Evolutionary conservation across 371 early-diverging fungal genomes (phyloP), one percentile per base, ranked within the genome.

Genomic region (Homolaphlyctis polyrhiza): DNA sequence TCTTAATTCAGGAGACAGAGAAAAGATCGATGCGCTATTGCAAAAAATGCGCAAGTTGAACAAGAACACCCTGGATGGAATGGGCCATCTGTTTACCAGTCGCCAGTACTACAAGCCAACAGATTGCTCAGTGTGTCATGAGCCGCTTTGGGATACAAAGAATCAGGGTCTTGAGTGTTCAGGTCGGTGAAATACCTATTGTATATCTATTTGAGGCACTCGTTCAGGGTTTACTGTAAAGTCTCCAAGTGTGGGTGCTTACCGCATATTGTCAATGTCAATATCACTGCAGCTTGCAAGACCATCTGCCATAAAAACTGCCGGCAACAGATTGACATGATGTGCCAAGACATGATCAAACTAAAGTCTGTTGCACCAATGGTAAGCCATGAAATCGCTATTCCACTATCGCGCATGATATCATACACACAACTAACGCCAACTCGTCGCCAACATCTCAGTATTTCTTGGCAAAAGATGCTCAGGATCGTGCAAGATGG

Each of bases 391-490:
- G 25, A 57, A 6, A 49, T 36, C 39, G 8, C 29, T 13, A 14
- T 33, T 25, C 36, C 11, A 3, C 34, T 34, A 25, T 60, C 33
- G 33, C 2, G 23, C 51, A 14, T n/a, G 36, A 2, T 18, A 2
- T 21, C 30, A 8, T 21, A n/a, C 33, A 62, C 36, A 57, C 35
- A 50, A 1, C 50, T 3, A 23, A 57, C 14, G 43, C 43, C 43
- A 18, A 48, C 49, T 48, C 49, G 8, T 14, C 49, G 8, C 49
- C 23, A 18, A 39, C 32, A 23, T 27, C 0, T n/a, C 64, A 80
- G 78, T 81, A 81, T 51, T 75, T 81, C 59, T 71, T 81, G 75
- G 75, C 78, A 1, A 65, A 71, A 51, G 70, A 67, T 34, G 59
- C 54, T 33, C 23, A 47, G 2, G 81, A 81, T 33, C 54, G 70